Conservation (phyloP, 176 grass and related monocot genomes). For the Oryza longistaminata region DNA sequence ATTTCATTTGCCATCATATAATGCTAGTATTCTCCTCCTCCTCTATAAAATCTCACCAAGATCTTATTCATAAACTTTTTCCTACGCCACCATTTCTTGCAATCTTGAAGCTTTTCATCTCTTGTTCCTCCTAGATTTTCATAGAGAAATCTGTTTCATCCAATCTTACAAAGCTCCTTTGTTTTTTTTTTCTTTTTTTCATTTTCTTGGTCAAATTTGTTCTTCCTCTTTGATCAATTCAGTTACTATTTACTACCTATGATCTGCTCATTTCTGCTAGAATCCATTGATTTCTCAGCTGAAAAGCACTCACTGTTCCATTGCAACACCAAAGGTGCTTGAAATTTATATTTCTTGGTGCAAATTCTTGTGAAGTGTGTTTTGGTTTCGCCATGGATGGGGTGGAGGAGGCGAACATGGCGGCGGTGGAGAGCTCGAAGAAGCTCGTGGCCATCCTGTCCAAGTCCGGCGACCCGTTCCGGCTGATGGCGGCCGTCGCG, state of each 20-base stretch:
- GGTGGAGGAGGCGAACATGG: constrained; percentile 49
- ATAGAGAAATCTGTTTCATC: neutral
- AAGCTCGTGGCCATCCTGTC: constrained; percentile 45
- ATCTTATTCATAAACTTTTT: constrained; percentile 24
- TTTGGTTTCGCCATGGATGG: constrained; percentile 34
- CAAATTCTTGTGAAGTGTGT: neutral
- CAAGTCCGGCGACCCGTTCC: constrained; percentile 35
- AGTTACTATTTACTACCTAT: neutral
- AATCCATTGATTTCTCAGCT: neutral
- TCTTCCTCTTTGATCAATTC: neutral
- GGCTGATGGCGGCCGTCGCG: constrained; percentile 21
- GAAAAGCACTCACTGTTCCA: neutral
- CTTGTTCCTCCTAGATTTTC: neutral
- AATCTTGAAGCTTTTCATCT: neutral
- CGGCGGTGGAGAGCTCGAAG: constrained; percentile 56
- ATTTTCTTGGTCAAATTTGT: constrained; percentile 22
- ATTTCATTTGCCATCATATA: neutral
- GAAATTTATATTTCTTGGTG: constrained; percentile 4
- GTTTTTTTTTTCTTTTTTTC: neutral
- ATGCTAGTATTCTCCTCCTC: neutral
- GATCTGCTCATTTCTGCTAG: neutral
- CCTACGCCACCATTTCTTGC: constrained; percentile 46
- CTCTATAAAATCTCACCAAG: constrained; percentile 26
- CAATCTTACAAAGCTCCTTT: neutral
- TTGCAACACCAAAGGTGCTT: constrained; percentile 10